phyloP scores from a whole-genome alignment of 371 early-diverging fungal species.

The Nematocida parisii region DNA sequence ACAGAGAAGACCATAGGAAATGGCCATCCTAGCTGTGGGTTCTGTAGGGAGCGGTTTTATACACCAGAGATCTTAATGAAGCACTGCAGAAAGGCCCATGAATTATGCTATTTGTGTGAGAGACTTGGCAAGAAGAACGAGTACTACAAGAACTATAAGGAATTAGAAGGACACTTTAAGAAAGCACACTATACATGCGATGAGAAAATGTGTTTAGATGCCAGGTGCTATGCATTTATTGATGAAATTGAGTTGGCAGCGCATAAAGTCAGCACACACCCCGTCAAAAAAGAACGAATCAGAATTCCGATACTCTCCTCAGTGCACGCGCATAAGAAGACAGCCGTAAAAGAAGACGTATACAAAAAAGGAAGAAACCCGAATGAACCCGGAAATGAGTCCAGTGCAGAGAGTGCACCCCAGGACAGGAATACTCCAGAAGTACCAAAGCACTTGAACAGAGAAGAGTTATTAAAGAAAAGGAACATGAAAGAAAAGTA shows the following conservation, averaged over 20 bases:
- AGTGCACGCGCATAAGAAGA: neutral
- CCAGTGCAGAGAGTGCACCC: neutral
- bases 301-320: slow-evolving; percentile 36
- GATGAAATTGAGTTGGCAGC: slow-evolving; percentile 67
- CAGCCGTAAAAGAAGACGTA: neutral
- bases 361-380: slow-evolving; percentile 11
- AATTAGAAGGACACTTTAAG: slow-evolving; percentile 67
- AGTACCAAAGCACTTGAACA: slow-evolving; percentile 62
- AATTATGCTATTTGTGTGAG: slow-evolving; percentile 68
- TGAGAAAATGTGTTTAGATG: slow-evolving; percentile 59
- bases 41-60: slow-evolving; percentile 66
- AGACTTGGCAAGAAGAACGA: slow-evolving; percentile 60
- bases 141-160: slow-evolving; percentile 66
- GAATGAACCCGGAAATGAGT: neutral
- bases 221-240: slow-evolving; percentile 66
- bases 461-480: slow-evolving; percentile 42
- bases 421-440: neutral
- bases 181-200: slow-evolving; percentile 67
- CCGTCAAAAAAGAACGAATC: slow-evolving; percentile 7
- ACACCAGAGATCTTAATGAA: slow-evolving; percentile 56
- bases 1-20: slow-evolving; percentile 55
- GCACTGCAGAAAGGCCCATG: slow-evolving; percentile 66
- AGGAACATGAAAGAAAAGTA: slow-evolving; percentile 30
- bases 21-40: slow-evolving; percentile 67
- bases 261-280: slow-evolving; percentile 60